These are phyloP conservation scores for Melanopsichium pennsylvanicum DNA, from an alignment of 1,284 basidiomycete species.

Conservation along the genomic window DNA sequence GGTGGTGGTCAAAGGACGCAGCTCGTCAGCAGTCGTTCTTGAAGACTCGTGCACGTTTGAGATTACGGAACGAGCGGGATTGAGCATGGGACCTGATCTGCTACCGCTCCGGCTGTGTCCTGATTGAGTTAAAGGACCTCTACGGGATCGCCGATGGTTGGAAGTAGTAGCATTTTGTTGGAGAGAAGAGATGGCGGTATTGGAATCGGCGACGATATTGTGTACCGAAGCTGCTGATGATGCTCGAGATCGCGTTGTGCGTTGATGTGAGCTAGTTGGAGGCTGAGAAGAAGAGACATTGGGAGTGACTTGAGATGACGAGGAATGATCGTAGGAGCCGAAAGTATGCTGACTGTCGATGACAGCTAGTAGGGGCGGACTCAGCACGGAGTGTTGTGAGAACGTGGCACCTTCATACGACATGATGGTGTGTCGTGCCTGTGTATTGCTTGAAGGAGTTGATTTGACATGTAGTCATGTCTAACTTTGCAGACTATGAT, in stretches of 20 bases:
- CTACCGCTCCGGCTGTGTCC: conserved; percentile 17
- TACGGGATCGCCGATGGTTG: conserved; percentile 6
- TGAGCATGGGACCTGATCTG: conserved; percentile 12
- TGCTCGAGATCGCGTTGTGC: conserved; percentile 22
- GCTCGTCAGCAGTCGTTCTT: conserved; percentile 6
- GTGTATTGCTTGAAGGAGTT: not conserved
- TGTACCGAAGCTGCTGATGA: conserved; percentile 20
- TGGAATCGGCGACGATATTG: not conserved
- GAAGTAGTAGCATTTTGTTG: conserved; percentile 10
- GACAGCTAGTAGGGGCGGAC: conserved; percentile 34
- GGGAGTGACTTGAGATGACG: not conserved
- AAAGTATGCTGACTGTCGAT: conserved; percentile 39
- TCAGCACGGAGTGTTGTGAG: conserved; percentile 29
- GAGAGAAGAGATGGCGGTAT: not conserved
- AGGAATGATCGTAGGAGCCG: conserved; percentile 7
- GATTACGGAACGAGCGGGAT: conserved; percentile 1
- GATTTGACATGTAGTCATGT: conserved; percentile 17
- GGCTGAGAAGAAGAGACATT: conserved; percentile 2
- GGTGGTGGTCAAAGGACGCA: conserved; percentile 3
- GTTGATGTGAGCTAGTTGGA: conserved; percentile 1
- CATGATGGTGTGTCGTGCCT: conserved; percentile 18
- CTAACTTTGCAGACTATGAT: not conserved
- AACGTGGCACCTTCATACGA: conserved; percentile 26
- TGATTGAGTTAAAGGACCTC: conserved; percentile 9
- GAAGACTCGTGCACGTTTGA: not conserved